These are phyloP conservation scores for Melastoma malabathricum DNA, from an alignment of 345 rosid species.

Conservation along the genomic window DNA sequence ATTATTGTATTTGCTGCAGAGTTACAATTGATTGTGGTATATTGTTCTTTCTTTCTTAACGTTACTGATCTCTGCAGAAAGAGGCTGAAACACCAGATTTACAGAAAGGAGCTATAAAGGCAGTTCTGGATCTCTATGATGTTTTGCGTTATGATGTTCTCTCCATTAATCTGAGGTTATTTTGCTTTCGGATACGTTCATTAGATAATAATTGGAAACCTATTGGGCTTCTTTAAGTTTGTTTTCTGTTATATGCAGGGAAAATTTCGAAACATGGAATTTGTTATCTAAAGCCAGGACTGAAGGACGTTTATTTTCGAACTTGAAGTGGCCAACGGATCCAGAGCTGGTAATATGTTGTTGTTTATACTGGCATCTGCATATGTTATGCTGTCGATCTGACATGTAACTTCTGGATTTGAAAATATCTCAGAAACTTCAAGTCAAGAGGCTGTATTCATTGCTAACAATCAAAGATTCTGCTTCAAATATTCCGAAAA, in stretches of 20 bases:
- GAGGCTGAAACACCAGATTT: slow-evolving; percentile 51
- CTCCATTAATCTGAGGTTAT: slow-evolving; percentile 60
- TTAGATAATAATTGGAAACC: too few relatives aligned
- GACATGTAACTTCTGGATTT: slow-evolving; percentile 4
- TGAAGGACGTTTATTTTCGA: slow-evolving; percentile 80
- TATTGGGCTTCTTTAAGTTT: background rate
- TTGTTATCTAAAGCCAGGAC: slow-evolving; percentile 61
- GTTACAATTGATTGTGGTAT: too few relatives aligned
- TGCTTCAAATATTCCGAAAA: slow-evolving; percentile 72
- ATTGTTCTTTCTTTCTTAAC: background rate
- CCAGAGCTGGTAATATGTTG: slow-evolving; percentile 54
- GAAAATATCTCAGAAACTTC: slow-evolving; percentile 34
- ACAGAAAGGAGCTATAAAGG: slow-evolving; percentile 70
- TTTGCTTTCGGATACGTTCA: background rate
- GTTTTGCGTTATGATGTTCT: slow-evolving; percentile 77
- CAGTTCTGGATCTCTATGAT: slow-evolving; percentile 95
- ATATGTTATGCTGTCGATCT: background rate
- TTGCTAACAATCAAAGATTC: slow-evolving; percentile 87
- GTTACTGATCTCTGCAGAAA: slow-evolving; percentile 30
- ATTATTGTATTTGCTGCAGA: too few relatives aligned
- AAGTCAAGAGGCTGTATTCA: slow-evolving; percentile 68
- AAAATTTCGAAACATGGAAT: slow-evolving; percentile 68
- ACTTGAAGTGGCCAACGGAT: slow-evolving; percentile 84
- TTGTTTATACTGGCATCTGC: slow-evolving; percentile 3
- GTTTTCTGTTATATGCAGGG: slow-evolving; percentile 31